Base-by-base conservation (phyloP, 345 rosid genomes). In the Mercurialis annua region DNA sequence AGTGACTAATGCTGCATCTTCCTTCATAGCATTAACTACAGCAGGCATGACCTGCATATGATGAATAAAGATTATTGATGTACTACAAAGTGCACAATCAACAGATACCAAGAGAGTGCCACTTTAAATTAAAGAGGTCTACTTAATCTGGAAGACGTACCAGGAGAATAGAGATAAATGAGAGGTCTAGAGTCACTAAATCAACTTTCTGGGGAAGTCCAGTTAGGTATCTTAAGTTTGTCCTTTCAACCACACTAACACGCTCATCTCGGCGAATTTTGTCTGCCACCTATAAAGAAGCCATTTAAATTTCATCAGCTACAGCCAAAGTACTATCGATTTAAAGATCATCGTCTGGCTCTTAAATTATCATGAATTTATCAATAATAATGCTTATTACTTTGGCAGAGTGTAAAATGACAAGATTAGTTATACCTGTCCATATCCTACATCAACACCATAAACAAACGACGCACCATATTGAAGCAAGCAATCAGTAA, bases 391-490 rank as follows among this genome's bases (percentile, higher is more conserved):
- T 14, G 42, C 0, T 38, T 33, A 29, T 64, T 20, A 47, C 26
- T 21, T 44, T 6, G 53, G 55, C n/a, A 29, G 38, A 30, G n/a
- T 17, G 31, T 24, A 23, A 23, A 57, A 18, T 27, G 29, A 15
- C 12, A 18, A 60, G 33, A 65, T 6, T 42, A n/a, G 62, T 55
- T 2, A 58, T 78, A 91, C 99, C 90, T 94, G 96, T 57, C 98
- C 97, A 23, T 91, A 89, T 70, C 99, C 97, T 17, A 94, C 99
- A 80, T 94, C 99, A 65, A 94, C 93, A 55, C 99, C 98, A 80
- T 94, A 89, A 53, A 91, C 99, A 78, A 77, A 83, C 42, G 93
- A 85, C 49, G 99, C 99, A 40, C 96, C 93, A 76, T 85, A 66
- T 76, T 90, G 98, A 73, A 94, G 99, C 83, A 94, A 82, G 76